Evolutionary conservation across 2,329 filamentous ascomycete species (phyloP).

Genomic region (Chrysoporthe deuterocubensis): DNA sequence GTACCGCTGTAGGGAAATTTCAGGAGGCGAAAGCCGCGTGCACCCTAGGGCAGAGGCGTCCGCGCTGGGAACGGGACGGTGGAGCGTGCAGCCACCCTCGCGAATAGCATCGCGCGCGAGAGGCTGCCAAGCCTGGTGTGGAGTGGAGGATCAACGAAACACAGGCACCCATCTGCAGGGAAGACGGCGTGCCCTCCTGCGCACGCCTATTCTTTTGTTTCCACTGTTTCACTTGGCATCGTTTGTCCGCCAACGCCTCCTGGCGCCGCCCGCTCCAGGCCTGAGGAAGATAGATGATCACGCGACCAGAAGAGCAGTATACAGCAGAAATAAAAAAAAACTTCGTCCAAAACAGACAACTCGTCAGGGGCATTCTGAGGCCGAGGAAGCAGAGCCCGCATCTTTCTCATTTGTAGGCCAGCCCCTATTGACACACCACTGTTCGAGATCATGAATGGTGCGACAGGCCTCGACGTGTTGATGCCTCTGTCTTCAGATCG

Average conservation of each 20-base stretch:
- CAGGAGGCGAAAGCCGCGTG: slow-evolving; percentile 1
- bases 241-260: neutral
- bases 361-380: neutral
- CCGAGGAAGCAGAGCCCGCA: neutral
- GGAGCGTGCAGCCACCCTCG: neutral
- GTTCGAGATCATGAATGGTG: no score
- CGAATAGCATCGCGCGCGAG: neutral
- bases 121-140: neutral
- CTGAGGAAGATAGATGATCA: neutral
- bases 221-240: slow-evolving; percentile 2
- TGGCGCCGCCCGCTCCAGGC: neutral
- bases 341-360: neutral
- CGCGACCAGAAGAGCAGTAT: neutral
- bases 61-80: neutral
- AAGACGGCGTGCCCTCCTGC: neutral
- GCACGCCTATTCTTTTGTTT: neutral
- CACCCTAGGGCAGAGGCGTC: neutral
- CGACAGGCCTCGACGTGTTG: neutral
- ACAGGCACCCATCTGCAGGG: neutral
- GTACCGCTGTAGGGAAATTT: slow-evolving; percentile 2
- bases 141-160: neutral
- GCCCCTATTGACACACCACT: neutral
- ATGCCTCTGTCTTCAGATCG: neutral
- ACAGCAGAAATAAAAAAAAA: neutral
- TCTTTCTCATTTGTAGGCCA: neutral